A percentile compares a stretch with the other conserved stretches of the same genome.
These are phyloP conservation scores for Strigomonas culicis DNA, from an alignment of 208 protist species.

Conservation along the genomic window DNA sequence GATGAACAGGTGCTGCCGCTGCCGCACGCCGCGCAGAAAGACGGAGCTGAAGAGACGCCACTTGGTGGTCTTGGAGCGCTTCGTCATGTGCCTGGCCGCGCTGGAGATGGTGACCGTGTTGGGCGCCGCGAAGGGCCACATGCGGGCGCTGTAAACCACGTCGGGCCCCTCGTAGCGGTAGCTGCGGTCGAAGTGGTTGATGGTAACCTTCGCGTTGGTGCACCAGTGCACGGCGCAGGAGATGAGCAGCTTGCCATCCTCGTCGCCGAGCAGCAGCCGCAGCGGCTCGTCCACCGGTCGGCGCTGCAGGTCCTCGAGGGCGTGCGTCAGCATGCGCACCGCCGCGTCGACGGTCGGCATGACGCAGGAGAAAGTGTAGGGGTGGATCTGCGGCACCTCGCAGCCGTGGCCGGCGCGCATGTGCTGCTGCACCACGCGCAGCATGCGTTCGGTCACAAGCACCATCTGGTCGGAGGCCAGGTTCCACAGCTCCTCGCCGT, in stretches of 20 bases:
- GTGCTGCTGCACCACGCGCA: constrained; percentile 23
- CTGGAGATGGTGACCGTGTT: constrained; percentile 54
- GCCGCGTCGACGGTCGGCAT: constrained; percentile 39
- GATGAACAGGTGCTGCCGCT: constrained; percentile 53
- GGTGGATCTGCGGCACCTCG: constrained; percentile 66
- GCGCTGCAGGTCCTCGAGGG: constrained; percentile 53
- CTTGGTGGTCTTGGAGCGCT: constrained; percentile 16
- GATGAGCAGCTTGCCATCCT: constrained; percentile 48
- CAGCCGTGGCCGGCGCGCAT: constrained; percentile 51
- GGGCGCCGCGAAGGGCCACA: constrained; percentile 71
- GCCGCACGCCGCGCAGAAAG: constrained; percentile 53
- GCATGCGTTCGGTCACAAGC: constrained; percentile 42
- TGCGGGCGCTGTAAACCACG: constrained; percentile 50
- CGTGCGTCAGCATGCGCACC: constrained; percentile 53
- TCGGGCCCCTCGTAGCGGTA: constrained; percentile 69
- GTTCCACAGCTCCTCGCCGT: constrained; percentile 66
- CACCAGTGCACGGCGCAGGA: constrained; percentile 82
- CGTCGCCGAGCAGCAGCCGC: constrained; percentile 38
- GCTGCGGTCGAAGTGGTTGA: constrained; percentile 23
- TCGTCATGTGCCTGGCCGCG: constrained; percentile 7
- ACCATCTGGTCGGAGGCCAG: constrained; percentile 54
- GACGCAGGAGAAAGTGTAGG: constrained; percentile 56
- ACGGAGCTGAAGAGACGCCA: constrained; percentile 26
- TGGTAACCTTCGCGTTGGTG: constrained; percentile 47
- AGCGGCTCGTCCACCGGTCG: constrained; percentile 52